Evolutionary conservation across 345 rosid species (phyloP).

Genomic region (Eutrema yunnanense): DNA sequence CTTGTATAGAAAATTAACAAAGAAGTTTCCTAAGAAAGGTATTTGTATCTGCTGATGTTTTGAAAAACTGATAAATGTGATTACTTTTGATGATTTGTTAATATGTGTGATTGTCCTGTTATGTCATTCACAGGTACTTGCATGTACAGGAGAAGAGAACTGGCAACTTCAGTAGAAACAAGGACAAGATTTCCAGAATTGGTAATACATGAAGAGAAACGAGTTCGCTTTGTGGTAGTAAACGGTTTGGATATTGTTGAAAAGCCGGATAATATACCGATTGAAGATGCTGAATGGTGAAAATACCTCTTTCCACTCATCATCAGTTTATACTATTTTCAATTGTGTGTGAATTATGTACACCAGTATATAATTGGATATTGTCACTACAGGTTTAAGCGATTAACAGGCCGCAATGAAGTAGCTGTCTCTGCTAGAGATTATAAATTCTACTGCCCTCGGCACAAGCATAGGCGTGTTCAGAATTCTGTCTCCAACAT

Average conservation of each 20-base stretch:
- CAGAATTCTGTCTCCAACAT: slow-evolving; percentile 48
- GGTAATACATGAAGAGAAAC: slow-evolving; percentile 91
- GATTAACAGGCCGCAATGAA: slow-evolving; percentile 79
- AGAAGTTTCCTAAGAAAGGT: slow-evolving; percentile 95
- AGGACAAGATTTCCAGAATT: slow-evolving; percentile 90
- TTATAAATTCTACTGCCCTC: slow-evolving; percentile 83
- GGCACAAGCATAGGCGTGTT: slow-evolving; percentile 76
- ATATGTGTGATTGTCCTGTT: neutral
- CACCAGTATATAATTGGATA: slow-evolving; percentile 17
- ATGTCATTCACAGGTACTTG: slow-evolving; percentile 46
- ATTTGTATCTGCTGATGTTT: neutral
- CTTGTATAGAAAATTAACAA: slow-evolving; percentile 72
- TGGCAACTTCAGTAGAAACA: slow-evolving; percentile 90
- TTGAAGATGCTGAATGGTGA: slow-evolving; percentile 90
- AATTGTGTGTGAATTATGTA: neutral
- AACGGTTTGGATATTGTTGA: slow-evolving; percentile 91
- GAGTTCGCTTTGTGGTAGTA: slow-evolving; percentile 90
- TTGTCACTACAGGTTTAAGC: slow-evolving; percentile 58
- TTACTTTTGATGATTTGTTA: no score
- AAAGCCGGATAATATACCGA: slow-evolving; percentile 54
- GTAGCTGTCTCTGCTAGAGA: slow-evolving; percentile 67
- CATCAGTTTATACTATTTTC: neutral
- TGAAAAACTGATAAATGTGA: neutral
- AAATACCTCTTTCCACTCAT: neutral
- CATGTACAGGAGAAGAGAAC: slow-evolving; percentile 80